Evolutionary conservation across 495 filamentous ascomycete genomes (phyloP).

Genomic region (Aspergillus leporis): DNA sequence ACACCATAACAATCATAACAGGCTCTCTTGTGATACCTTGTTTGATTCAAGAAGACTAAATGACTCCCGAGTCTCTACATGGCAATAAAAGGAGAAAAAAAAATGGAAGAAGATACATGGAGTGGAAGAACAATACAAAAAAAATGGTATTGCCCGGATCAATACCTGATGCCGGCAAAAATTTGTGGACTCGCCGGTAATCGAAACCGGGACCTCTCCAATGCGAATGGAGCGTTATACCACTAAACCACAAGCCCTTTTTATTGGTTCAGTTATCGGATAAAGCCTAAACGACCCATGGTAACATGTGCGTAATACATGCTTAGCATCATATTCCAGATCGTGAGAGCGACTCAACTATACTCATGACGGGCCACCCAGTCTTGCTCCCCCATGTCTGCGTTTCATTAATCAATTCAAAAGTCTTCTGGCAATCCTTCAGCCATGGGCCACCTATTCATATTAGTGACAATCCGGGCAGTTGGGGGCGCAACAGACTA

Average conservation of each 20-base stretch:
- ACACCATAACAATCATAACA: neutral
- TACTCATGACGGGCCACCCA: constrained; percentile 30
- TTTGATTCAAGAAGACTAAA: too few relatives aligned
- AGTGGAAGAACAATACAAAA: too few relatives aligned
- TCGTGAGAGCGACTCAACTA: constrained; percentile 6
- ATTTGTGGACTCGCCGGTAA: constrained; percentile 11
- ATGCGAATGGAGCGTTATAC: constrained; percentile 15
- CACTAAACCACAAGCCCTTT: constrained; percentile 13
- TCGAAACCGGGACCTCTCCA: constrained; percentile 14
- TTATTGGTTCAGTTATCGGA: neutral
- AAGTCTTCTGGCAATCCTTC: constrained; percentile 16
- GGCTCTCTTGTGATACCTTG: too few relatives aligned
- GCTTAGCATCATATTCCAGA: neutral
- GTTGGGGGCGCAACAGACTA: constrained; percentile 11
- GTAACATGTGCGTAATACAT: neutral
- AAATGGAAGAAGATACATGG: too few relatives aligned
- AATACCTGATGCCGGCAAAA: neutral
- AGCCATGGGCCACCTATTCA: constrained; percentile 20
- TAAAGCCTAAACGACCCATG: neutral
- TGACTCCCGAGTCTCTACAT: too few relatives aligned
- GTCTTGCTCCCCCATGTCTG: constrained; percentile 18
- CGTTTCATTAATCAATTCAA: constrained; percentile 15
- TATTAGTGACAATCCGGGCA: neutral
- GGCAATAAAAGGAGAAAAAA: too few relatives aligned
- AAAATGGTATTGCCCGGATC: too few relatives aligned